Conservation (phyloP, 1,284 basidiomycete genomes). For the Papiliotrema fonsecae region DNA sequence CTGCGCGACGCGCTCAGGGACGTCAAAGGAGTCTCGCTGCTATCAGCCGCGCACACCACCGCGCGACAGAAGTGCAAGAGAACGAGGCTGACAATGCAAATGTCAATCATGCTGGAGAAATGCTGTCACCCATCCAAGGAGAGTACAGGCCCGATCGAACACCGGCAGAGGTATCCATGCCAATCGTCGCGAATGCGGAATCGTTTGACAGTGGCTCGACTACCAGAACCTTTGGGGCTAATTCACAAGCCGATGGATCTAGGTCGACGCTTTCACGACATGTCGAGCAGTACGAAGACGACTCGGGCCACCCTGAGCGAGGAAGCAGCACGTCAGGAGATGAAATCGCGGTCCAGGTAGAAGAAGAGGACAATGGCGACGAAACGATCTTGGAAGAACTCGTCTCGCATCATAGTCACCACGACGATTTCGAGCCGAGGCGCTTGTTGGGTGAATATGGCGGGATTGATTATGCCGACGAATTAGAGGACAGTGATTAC, state of each 20-base stretch:
- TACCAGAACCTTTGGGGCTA: not conserved
- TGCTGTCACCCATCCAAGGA: constrained; percentile 3
- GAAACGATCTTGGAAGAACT: constrained; percentile 25
- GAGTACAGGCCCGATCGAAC: constrained; percentile 2
- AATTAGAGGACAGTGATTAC: constrained; percentile 14
- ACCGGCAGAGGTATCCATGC: constrained; percentile 1
- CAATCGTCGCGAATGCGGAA: not conserved
- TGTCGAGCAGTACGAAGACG: not conserved
- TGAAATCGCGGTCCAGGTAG: not conserved
- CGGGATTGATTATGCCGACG: constrained; percentile 26
- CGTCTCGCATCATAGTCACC: constrained; percentile 11
- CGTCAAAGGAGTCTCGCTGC: constrained; percentile 36
- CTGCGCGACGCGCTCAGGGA: constrained; percentile 32
- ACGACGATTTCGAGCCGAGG: not conserved
- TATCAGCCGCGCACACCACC: constrained; percentile 23
- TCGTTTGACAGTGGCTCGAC: not conserved
- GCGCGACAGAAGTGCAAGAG: constrained; percentile 11
- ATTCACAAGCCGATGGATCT: not conserved
- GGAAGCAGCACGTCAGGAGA: not conserved
- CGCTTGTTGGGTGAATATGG: constrained; percentile 1
- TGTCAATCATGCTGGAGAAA: not conserved
- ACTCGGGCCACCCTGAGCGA: not conserved
- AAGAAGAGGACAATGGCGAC: constrained; percentile 13
- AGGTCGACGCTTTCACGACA: not conserved
- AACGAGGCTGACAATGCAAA: constrained; percentile 6